Percentiles rank a stretch among this genome's conserved stretches.
These are phyloP conservation scores for Sporobolomyces phaffii DNA, from an alignment of 768 basidiomycete species.

Conservation along the genomic window DNA sequence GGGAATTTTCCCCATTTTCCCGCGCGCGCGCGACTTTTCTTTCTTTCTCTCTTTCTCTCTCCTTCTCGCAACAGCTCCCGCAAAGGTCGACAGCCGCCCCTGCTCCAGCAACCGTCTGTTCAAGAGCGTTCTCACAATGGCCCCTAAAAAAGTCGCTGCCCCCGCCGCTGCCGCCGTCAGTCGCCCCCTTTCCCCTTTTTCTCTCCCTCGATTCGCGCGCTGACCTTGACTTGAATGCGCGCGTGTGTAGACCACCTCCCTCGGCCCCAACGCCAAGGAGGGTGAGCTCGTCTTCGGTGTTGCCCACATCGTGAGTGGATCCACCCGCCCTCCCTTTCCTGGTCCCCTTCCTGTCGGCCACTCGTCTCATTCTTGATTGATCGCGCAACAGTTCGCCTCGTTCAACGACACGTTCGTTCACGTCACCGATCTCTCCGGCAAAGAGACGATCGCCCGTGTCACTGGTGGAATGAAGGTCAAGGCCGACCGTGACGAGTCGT, in stretches of 20 bases:
- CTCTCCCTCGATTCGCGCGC: neutral
- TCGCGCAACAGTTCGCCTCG: slow-evolving; percentile 64
- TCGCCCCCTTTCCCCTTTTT: neutral
- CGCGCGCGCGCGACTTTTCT: neutral
- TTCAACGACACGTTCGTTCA: slow-evolving; percentile 99
- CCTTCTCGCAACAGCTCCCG: neutral
- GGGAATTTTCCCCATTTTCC: too few relatives aligned
- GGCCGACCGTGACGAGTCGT: slow-evolving; percentile 99
- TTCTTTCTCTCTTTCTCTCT: neutral
- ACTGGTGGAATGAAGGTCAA: slow-evolving; percentile 99
- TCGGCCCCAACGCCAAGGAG: slow-evolving; percentile 92
- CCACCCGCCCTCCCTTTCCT: neutral
- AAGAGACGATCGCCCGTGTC: slow-evolving; percentile 97
- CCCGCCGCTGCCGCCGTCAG: neutral
- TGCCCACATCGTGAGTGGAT: slow-evolving; percentile 65
- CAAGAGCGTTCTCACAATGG: slow-evolving; percentile 13
- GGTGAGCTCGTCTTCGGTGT: slow-evolving; percentile 97
- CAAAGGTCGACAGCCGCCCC: slow-evolving; percentile 3
- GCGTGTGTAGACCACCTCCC: slow-evolving; percentile 54
- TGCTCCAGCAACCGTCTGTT: slow-evolving; percentile 1
- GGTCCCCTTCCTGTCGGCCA: too few relatives aligned
- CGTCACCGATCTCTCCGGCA: slow-evolving; percentile 95
- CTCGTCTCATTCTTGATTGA: too few relatives aligned
- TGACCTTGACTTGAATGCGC: neutral
- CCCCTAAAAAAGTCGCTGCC: slow-evolving; percentile 20